A percentile compares a stretch with the other conserved stretches of the same genome.
Conservation (phyloP, 768 basidiomycete species). For the Suillus decipiens region DNA sequence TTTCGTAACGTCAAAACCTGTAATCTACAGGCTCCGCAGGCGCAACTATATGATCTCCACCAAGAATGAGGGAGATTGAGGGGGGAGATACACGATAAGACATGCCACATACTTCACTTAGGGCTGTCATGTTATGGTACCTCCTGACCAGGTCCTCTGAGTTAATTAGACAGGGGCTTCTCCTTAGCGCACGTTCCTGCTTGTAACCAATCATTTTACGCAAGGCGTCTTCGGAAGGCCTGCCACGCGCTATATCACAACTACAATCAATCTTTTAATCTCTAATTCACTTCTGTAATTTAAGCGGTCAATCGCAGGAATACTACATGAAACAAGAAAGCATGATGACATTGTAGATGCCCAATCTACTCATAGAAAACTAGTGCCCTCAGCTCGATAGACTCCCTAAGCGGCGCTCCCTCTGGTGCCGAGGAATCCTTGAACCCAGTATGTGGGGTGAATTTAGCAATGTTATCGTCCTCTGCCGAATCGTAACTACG, state of each 20-base stretch:
- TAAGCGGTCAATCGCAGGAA: not conserved
- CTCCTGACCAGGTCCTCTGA: not conserved
- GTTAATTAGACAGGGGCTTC: not conserved
- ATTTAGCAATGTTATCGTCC: slow-evolving; percentile 49
- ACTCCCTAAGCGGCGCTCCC: slow-evolving; percentile 51
- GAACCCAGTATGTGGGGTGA: slow-evolving; percentile 69
- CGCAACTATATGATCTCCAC: too few relatives aligned
- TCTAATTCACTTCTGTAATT: not conserved
- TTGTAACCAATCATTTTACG: not conserved
- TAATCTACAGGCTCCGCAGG: too few relatives aligned
- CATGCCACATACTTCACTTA: not conserved
- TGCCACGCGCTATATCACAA: not conserved
- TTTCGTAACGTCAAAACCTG: too few relatives aligned
- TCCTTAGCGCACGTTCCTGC: too few relatives aligned
- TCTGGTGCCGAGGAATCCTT: slow-evolving; percentile 52
- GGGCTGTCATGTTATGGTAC: not conserved
- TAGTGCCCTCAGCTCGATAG: slow-evolving; percentile 61
- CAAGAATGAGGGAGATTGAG: not conserved
- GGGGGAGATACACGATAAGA: not conserved
- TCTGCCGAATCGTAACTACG: slow-evolving; percentile 42
- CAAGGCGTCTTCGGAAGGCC: not conserved
- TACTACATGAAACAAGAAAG: not conserved
- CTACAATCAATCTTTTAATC: not conserved
- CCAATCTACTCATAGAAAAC: slow-evolving; percentile 55
- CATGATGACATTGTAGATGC: not conserved